Evolutionary conservation across 2,329 filamentous ascomycete species (phyloP), one percentile per base, ranked within the genome.

Genomic region (Pseudogymnoascus sp.): DNA sequence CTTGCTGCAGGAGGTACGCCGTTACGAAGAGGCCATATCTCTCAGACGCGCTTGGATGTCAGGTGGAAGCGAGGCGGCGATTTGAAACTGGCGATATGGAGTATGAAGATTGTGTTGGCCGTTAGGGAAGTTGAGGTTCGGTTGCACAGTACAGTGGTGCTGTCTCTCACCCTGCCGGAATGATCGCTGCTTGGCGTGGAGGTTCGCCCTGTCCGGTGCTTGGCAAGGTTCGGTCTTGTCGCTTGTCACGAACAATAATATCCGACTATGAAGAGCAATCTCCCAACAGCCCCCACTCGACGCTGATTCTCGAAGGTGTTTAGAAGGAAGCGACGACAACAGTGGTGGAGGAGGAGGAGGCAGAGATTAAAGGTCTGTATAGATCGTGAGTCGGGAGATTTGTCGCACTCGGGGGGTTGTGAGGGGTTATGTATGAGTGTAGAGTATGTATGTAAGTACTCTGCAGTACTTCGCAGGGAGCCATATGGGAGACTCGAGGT

Each of bases 1-100:
- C 50, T 56, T 56, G 29, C 6, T 33, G 50, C 50, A 56, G 50
- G 50, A 56, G 50, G 17, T 29, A 35, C 11, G 29, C 29, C 29
- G n/a, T 56, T 56, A 56, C 50, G 50, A 56, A 13, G 50, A 56
- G 50, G 50, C 50, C 50, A 56, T 56, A 21, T 56, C 50, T 56
- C 50, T 33, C 29, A 56, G n/a, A 33, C n/a, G n/a, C 50, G 29
- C 29, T 33, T 35, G 10, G 10, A 33, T 35, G 17, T 33, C 50
- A 33, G 50, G 29, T 33, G 1, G 50, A 56, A 15, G n/a, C 10
- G 50, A 56, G 50, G 29, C 11, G 29, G 50, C 19, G 17, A n/a
- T 35, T 56, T 56, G 29, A 56, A 56, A 56, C 50, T 56, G 50
- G 1, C 29, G 10, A n/a, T 56, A 33, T 19, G 26, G 50, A n/a